Base-by-base conservation (phyloP, 1,284 basidiomycete species). In the Ustanciosporium gigantosporum region DNA sequence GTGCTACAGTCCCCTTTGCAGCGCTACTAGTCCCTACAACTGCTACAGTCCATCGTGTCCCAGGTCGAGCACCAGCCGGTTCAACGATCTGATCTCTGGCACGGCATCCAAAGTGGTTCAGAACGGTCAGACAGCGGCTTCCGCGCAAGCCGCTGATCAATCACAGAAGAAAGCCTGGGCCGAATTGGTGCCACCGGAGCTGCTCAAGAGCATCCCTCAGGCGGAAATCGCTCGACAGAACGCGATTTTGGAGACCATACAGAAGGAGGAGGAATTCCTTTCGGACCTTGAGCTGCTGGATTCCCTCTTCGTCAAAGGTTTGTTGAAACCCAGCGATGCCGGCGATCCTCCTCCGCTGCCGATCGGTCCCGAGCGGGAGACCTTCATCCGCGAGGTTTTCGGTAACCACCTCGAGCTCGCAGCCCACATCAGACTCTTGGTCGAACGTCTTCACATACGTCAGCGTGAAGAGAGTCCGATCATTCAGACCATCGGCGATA, bases 1-100 rank as follows among this genome's bases (percentile, higher is more conserved):
- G 73, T 99, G 95, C 79, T 98, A 98, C 81, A 95, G 91, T 34
- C 92, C 95, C 9, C 97, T 95, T 31, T 98, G 95, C 80, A 78
- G 86, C 85, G 38, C 71, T 23, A 53, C 37, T 2, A 37, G 36
- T 17, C 41, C 32, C 3, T 41, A 43, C 1, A 24, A 21, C 3
- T 74, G 73, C 58, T 77, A 69, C 46, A 56, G 55, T 20, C 42
- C 41, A 5, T 61, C 62, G 39, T 73, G 76, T 46, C 62, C 68
- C 8, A 53, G 61, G 32, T 52, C 67, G 35, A 21, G 35, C 27
- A 24, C 36, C 31, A 48, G 51, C 36, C 56, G 55, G 16, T 25
- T 65, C 50, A 66, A 17, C 31, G 25, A 44, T 22, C 32, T 25
- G 13, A 40, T 41, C 25, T 49, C 36, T 11, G 46, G 44, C 21